Evolutionary conservation across 768 basidiomycete genomes (phyloP).

Genomic region (Termitomyces sp.): DNA sequence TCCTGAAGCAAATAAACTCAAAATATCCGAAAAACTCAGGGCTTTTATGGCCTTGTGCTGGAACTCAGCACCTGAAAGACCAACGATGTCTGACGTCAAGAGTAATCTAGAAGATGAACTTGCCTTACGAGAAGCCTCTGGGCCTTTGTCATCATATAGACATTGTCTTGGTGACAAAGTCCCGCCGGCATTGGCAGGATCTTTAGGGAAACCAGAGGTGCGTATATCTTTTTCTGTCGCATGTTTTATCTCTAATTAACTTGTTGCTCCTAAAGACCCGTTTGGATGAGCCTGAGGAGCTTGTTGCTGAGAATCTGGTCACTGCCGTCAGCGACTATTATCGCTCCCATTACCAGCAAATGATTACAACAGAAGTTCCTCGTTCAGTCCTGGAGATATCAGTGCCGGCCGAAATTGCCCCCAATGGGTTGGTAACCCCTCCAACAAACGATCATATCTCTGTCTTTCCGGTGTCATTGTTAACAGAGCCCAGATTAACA

Average conservation of each 20-base stretch:
- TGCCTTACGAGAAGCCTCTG: background rate
- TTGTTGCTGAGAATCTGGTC: background rate
- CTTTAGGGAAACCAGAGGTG: background rate
- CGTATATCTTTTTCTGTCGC: background rate
- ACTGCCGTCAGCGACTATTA: too few species aligned
- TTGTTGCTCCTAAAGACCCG: background rate
- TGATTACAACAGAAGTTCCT: background rate
- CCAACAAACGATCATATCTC: background rate
- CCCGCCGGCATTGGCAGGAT: background rate
- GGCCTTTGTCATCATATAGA: background rate
- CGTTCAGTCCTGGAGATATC: background rate
- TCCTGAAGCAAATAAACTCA: background rate
- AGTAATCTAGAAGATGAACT: background rate
- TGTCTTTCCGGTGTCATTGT: background rate
- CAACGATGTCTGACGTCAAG: constrained; percentile 1
- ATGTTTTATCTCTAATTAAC: background rate
- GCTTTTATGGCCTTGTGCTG: constrained; percentile 3
- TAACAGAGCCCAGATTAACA: background rate
- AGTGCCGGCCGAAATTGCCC: background rate
- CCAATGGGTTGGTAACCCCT: background rate
- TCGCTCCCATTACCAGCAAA: background rate
- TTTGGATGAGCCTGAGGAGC: background rate
- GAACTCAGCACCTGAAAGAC: constrained; percentile 1
- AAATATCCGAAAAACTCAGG: background rate
- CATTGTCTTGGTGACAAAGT: background rate